These are phyloP conservation scores for Colletotrichum sp. DNA, from an alignment of 2,329 filamentous ascomycete genomes.

Conservation along the genomic window DNA sequence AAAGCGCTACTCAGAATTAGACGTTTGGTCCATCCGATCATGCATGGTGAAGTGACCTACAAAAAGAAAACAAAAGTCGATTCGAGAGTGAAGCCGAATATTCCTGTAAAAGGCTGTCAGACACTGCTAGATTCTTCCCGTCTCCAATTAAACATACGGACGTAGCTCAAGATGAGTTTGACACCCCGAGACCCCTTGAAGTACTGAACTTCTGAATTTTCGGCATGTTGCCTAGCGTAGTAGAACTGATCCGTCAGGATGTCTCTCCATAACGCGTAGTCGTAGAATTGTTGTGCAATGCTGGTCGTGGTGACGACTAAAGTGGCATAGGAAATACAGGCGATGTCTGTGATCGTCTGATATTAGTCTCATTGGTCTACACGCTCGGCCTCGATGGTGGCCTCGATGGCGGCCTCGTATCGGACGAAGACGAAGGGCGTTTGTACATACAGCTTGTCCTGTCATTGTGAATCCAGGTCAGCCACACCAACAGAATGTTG, in stretches of 20 bases:
- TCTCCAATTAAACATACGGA: background rate
- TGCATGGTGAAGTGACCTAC: background rate
- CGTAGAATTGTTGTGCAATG: constrained; percentile 14
- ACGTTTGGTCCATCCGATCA: background rate
- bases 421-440: background rate
- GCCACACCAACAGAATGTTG: constrained; percentile 11
- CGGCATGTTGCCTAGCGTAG: constrained; percentile 9
- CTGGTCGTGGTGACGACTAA: constrained; percentile 9
- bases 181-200: constrained; percentile 4
- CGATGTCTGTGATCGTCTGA: background rate
- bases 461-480: constrained; percentile 17
- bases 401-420: background rate
- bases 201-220: constrained; percentile 15
- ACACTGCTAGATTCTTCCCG: too few species aligned
- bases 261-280: constrained; percentile 3
- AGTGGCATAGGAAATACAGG: constrained; percentile 11
- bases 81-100: constrained; percentile 11
- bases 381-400: background rate
- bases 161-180: constrained; percentile 11
- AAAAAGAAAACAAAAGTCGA: constrained; percentile 19
- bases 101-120: background rate
- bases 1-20: background rate
- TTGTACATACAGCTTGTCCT: constrained; percentile 11
- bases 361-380: background rate
- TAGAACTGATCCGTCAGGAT: constrained; percentile 16